Evolutionary conservation across 1,284 basidiomycete genomes (phyloP).

Genomic region (Ganoderma lingzhi): DNA sequence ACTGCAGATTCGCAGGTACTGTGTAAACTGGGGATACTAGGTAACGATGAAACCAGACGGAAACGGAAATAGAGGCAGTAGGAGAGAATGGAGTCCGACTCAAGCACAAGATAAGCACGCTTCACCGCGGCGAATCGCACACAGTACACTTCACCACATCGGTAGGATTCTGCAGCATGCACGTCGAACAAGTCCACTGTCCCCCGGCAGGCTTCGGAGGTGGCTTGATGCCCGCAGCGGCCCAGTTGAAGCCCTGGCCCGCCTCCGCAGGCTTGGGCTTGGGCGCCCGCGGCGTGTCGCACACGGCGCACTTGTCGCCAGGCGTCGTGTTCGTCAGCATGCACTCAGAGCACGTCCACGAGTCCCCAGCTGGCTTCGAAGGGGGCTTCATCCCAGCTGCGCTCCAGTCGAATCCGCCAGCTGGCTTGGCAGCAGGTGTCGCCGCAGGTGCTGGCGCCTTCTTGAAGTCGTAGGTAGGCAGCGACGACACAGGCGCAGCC

Average conservation of each 20-base stretch:
- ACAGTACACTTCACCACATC: slow-evolving; percentile 37
- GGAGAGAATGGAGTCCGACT: not conserved
- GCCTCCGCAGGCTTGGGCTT: slow-evolving; percentile 23
- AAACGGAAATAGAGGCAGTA: not conserved
- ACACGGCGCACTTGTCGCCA: slow-evolving; percentile 54
- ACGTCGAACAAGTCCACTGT: slow-evolving; percentile 39
- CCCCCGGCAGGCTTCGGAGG: slow-evolving; percentile 31
- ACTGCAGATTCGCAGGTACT: slow-evolving; percentile 4
- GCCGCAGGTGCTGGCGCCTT: slow-evolving; percentile 24
- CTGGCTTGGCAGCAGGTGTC: slow-evolving; percentile 6
- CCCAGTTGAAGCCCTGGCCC: slow-evolving; percentile 38
- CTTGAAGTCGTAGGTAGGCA: slow-evolving; percentile 55
- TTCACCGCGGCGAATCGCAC: slow-evolving; percentile 38
- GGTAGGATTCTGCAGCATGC: slow-evolving; percentile 37
- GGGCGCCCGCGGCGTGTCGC: slow-evolving; percentile 46
- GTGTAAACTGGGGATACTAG: slow-evolving; percentile 1
- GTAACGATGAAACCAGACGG: not conserved
- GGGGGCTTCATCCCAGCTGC: slow-evolving; percentile 58
- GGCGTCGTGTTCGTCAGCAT: slow-evolving; percentile 47
- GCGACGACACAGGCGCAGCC: slow-evolving; percentile 39
- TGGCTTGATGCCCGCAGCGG: slow-evolving; percentile 38
- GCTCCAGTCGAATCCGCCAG: slow-evolving; percentile 50
- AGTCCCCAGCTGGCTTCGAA: slow-evolving; percentile 37
- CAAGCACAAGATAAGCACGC: too few relatives aligned
- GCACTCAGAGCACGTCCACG: slow-evolving; percentile 56